These are phyloP conservation scores for Rugonectria rugulosa DNA, from an alignment of 2,329 filamentous ascomycete species.

Conservation along the genomic window DNA sequence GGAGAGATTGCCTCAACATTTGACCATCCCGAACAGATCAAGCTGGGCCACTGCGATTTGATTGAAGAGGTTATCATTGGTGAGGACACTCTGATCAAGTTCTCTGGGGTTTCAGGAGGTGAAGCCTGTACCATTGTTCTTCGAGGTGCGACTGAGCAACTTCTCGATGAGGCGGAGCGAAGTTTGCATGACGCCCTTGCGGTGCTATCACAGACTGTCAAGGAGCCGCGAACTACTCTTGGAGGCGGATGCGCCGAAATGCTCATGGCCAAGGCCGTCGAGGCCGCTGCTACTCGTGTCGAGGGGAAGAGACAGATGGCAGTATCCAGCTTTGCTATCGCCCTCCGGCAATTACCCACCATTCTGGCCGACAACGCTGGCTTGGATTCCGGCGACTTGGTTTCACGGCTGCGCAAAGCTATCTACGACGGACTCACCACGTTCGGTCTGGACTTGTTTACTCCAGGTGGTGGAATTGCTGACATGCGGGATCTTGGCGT, in stretches of 20 bases:
- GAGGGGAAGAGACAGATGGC: constrained; percentile 97
- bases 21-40: constrained; percentile 96
- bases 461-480: constrained; percentile 87
- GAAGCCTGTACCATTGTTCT: constrained; percentile 97
- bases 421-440: constrained; percentile 95
- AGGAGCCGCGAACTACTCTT: constrained; percentile 91
- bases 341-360: constrained; percentile 91
- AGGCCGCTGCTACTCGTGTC: constrained; percentile 89
- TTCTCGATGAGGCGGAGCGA: constrained; percentile 95
- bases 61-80: constrained; percentile 99
- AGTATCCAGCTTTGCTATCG: constrained; percentile 87
- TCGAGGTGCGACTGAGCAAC: constrained; percentile 93
- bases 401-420: constrained; percentile 88
- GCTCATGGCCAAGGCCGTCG: constrained; percentile 98
- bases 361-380: constrained; percentile 98
- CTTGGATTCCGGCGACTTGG: constrained; percentile 92
- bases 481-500: constrained; percentile 97
- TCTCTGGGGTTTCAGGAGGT: constrained; percentile 93
- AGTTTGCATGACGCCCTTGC: constrained; percentile 95
- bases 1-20: constrained; percentile 98
- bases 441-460: constrained; percentile 88
- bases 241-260: constrained; percentile 98
- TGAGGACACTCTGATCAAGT: constrained; percentile 96
- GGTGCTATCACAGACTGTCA: constrained; percentile 94
- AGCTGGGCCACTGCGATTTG: constrained; percentile 91